Base-by-base conservation (phyloP, 2,329 filamentous ascomycete species). In the Exophiala lecanii-corni region DNA sequence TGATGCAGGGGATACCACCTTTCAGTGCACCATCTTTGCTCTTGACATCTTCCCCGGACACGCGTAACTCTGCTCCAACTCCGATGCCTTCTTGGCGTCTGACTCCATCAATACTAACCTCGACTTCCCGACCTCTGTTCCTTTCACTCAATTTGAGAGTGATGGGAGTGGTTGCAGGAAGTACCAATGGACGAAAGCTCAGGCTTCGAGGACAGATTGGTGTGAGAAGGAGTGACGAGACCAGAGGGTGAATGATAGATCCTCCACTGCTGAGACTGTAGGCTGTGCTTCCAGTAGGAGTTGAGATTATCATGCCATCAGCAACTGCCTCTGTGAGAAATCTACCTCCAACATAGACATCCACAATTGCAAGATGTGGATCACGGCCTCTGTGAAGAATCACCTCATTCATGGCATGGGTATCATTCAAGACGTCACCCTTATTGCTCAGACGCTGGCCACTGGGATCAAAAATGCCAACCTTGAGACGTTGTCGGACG, bases 191-290 rank as follows among this genome's bases (percentile, higher is more conserved):
- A 3, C 92, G 79, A 68, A 98, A 98, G 49, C 85, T 92, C 5
- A 98, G 75, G 57, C 86, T 94, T 45, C 92, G 81, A 0, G 92
- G 87, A 61, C 89, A 96, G 59, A 98, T 96, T 17, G 92, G 89
- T 0, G 92, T 98, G 43, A 98, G 78, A 18, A 96, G 78, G 10
- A 97, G 75, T 1, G 86, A 87, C 26, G 86, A 84, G 2, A 97
- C 91, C 2, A 96, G 75, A 0, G 92, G 92, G 62, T 98, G 92
- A 30, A 97, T 86, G 55, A 98, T 97, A 55, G 84, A 86, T 1
- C 92, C 92, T 2, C 92, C 92, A 2, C 84, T 86, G 53, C 85
- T 92, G n/a, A 98, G 75, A 46, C 85, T 92, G 69, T 98, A 98
- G 1, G 92, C 92, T 0, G 92, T 98, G 30, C 86, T 94, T 2